These are phyloP conservation scores for Podospora appendiculata DNA, from an alignment of 495 filamentous ascomycete genomes.

Conservation along the genomic window DNA sequence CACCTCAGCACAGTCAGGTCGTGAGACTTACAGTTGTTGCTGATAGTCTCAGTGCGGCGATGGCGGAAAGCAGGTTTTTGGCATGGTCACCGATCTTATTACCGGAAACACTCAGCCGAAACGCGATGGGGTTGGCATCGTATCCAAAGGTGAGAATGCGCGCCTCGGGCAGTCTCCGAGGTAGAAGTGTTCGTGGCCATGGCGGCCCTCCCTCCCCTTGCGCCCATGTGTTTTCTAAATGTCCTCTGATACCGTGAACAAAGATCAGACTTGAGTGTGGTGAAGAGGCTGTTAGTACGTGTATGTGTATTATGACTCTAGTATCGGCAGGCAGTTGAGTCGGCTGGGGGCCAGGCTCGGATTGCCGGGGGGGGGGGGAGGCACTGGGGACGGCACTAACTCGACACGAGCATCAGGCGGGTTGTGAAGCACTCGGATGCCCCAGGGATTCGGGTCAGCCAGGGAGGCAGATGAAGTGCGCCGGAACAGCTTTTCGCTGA, in stretches of 20 bases:
- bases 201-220: neutral
- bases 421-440: neutral
- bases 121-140: constrained; percentile 1
- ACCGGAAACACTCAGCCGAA: neutral
- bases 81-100: neutral
- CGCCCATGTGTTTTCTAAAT: neutral
- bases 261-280: neutral
- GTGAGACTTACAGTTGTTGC: neutral
- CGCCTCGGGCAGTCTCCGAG: neutral
- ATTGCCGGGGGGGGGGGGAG: neutral
- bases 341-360: neutral
- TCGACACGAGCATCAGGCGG: neutral
- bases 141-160: constrained; percentile 1
- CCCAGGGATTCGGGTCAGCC: neutral
- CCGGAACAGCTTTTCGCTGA: neutral
- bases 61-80: neutral
- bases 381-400: neutral
- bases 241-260: constrained; percentile 1
- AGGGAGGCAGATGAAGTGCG: neutral
- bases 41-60: neutral
- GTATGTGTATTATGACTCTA: neutral
- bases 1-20: neutral
- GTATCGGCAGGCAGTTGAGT: neutral
- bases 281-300: neutral
- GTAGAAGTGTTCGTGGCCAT: constrained; percentile 1